phyloP scores from a whole-genome alignment of 805 yeast genomes.

The Wickerhamomyces chaumierensis region DNA sequence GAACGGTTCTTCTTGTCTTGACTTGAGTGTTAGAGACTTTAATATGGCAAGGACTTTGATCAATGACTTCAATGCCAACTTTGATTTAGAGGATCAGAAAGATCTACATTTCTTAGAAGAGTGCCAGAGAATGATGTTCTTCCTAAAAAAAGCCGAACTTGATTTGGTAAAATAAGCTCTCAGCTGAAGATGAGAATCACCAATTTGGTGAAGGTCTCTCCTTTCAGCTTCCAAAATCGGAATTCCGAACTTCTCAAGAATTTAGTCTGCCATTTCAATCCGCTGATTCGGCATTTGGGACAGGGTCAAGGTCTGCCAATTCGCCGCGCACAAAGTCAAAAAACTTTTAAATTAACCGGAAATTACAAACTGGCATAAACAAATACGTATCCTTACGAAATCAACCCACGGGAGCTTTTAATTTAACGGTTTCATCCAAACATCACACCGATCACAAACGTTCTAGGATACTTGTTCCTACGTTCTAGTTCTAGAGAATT shows the following conservation, averaged over 20 bases:
- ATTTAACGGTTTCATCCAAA: no score
- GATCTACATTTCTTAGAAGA: conserved; percentile 25
- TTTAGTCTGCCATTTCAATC: background rate
- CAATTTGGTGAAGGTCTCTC: no score
- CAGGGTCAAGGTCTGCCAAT: background rate
- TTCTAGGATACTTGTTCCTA: no score
- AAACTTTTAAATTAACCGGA: no score
- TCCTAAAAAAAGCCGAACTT: conserved; percentile 52
- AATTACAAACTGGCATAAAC: background rate
- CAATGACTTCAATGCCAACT: conserved; percentile 6
- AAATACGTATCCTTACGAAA: no score
- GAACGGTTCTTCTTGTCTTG: background rate
- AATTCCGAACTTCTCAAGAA: no score
- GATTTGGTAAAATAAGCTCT: conserved; percentile 28
- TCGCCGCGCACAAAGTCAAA: background rate
- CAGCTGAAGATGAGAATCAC: no score
- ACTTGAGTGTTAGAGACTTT: conserved; percentile 19
- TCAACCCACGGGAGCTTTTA: no score
- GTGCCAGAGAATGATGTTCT: conserved; percentile 43
- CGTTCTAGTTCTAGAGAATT: no score
- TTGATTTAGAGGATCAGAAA: background rate
- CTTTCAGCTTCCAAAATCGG: no score
- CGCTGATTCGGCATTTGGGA: no score
- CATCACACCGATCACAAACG: no score
- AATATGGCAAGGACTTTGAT: conserved; percentile 14